A percentile compares a stretch with the other conserved stretches of the same genome.
Evolutionary conservation across 768 basidiomycete genomes (phyloP).

Genomic region (Russula dissimulans): DNA sequence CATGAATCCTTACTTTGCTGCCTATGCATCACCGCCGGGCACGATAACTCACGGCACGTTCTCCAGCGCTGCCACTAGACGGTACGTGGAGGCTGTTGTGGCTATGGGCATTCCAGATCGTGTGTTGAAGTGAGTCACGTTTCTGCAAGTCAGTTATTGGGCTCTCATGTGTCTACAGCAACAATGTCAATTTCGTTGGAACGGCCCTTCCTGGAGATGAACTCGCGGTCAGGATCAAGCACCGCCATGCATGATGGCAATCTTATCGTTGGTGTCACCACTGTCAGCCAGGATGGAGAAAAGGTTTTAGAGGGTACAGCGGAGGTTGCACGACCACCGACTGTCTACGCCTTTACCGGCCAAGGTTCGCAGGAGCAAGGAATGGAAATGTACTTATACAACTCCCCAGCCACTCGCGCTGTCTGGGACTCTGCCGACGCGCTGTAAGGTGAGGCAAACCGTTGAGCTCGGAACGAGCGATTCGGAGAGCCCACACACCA

Average conservation of each 20-base stretch:
- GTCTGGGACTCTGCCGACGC: conserved; percentile 95
- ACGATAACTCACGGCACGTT: conserved; percentile 99
- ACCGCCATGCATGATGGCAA: too few relatives aligned
- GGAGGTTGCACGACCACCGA: conserved; percentile 85
- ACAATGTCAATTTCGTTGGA: conserved; percentile 75
- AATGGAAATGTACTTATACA: conserved; percentile 99
- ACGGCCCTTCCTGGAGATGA: too few relatives aligned
- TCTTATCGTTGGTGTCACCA: conserved; percentile 68
- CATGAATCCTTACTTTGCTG: conserved; percentile 81
- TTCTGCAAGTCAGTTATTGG: background rate
- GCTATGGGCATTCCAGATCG: too few relatives aligned
- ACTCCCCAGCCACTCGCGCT: conserved; percentile 80
- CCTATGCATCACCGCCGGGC: conserved; percentile 84
- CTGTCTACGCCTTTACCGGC: conserved; percentile 96
- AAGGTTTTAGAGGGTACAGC: conserved; percentile 90
- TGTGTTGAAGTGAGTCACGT: too few relatives aligned
- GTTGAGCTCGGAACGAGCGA: too few relatives aligned
- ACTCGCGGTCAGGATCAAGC: too few relatives aligned
- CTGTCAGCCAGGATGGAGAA: conserved; percentile 74
- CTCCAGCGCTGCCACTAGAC: conserved; percentile 61
- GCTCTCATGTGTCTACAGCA: conserved; percentile 36
- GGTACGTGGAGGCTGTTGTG: too few relatives aligned
- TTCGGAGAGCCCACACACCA: too few relatives aligned
- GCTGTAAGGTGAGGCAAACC: too few relatives aligned
- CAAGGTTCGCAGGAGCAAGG: conserved; percentile 37